phyloP scores from a whole-genome alignment of 352 stramenopile species.

The Hyaloperonospora brassicae region DNA sequence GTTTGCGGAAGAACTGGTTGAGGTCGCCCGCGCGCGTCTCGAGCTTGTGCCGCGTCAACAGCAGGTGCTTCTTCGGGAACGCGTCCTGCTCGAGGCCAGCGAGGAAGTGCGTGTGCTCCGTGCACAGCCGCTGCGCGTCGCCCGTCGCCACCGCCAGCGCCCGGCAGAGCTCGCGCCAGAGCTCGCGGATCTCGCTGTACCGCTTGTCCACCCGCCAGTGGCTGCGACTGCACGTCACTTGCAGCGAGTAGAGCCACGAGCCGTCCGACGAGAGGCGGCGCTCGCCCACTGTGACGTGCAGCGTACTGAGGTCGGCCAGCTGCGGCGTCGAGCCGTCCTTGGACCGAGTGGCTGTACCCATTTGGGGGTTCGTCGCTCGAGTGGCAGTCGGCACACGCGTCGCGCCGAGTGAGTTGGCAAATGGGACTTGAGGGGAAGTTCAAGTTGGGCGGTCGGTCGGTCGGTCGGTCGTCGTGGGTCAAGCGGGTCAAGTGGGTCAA shows the following conservation, averaged over 20 bases:
- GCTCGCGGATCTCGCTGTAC: slow-evolving; percentile 68
- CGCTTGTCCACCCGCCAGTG: slow-evolving; percentile 49
- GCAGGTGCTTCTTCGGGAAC: slow-evolving; percentile 66
- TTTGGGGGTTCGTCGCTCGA: neutral
- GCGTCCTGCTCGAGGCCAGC: slow-evolving; percentile 57
- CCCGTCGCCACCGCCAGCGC: slow-evolving; percentile 25
- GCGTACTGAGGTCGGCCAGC: slow-evolving; percentile 35
- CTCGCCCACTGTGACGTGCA: slow-evolving; percentile 50
- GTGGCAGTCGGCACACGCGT: too few species aligned
- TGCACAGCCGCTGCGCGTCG: slow-evolving; percentile 22
- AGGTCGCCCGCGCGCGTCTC: slow-evolving; percentile 44
- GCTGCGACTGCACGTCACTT: slow-evolving; percentile 40
- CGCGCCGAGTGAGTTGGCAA: too few species aligned
- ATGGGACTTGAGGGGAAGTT: too few species aligned
- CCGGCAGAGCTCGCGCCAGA: slow-evolving; percentile 47
- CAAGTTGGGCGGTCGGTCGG: too few species aligned
- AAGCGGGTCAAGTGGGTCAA: too few species aligned
- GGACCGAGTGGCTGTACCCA: slow-evolving; percentile 13
- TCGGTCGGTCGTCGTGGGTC: too few species aligned
- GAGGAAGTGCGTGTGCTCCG: slow-evolving; percentile 60
- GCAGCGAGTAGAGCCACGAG: slow-evolving; percentile 60
- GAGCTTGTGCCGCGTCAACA: slow-evolving; percentile 60
- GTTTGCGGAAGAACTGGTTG: slow-evolving; percentile 52
- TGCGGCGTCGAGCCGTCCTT: slow-evolving; percentile 15
- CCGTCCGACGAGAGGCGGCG: slow-evolving; percentile 45